Evolutionary conservation across 2,329 filamentous ascomycete species (phyloP), one percentile per base, ranked within the genome.

Genomic region (Fusarium brevicatenulatum): DNA sequence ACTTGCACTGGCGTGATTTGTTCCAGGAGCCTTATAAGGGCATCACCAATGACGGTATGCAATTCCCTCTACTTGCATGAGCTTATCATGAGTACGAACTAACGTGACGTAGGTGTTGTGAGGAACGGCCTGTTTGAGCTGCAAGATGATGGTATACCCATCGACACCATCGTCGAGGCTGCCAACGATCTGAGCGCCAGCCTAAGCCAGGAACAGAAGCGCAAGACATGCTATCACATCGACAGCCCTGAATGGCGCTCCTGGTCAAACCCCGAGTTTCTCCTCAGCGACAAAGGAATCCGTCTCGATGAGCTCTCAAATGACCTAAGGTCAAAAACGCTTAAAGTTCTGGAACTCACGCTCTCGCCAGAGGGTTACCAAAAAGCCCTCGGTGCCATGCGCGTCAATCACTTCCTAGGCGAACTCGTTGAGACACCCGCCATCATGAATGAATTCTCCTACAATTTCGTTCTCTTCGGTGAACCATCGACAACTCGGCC

Each of bases 401-500:
- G 89, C 64, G 89, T 93, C 78, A 94, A 95, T 80, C 89, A 91
- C 62, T 94, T 94, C 81, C 86, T 95, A 0, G 92, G 92, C 49
- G 87, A 92, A 66, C 85, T 94, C 0, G 90, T 93, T 55, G 77
- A 88, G 39, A 86, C 89, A 0, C 86, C 88, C 0, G 80, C 82
- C 10, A 87, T 95, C 58, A 90, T 93, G 87, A 94, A 94, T 82
- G 89, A 93, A 79, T 89, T 88, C 82, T 93, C 90, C 3, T 95
- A 95, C 85, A 94, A 94, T 81, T 91, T 94, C 66, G 88, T 90
- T 40, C 82, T 94, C 4, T 94, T 94, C 77, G 92, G 92, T 1
- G 80, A 81, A 15, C 91, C 91, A 0, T 91, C 89, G 0, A 78
- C 82, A 1, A 83, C 83, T 11, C 32, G 55, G 5, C 90, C 92